Percentiles rank a stretch among this genome's conserved stretches.
Evolutionary conservation across 2,329 filamentous ascomycete genomes (phyloP).

Genomic region (Dothideomycetidae sp.): DNA sequence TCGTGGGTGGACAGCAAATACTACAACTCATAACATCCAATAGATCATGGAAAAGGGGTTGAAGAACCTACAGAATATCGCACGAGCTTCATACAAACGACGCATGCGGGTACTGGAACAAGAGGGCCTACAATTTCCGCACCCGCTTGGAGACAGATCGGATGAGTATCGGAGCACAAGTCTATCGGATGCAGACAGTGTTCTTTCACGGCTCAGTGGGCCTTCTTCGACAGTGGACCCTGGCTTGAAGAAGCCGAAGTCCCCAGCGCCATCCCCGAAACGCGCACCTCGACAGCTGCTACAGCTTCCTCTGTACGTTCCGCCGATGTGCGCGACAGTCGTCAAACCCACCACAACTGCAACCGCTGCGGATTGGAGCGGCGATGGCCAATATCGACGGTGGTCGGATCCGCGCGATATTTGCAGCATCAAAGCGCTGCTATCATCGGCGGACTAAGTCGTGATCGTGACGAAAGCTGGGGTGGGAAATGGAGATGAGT

Average conservation of each 20-base stretch:
- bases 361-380: no score
- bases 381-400: not conserved
- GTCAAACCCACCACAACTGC: not conserved
- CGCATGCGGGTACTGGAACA: slow-evolving; percentile 33
- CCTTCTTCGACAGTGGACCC: slow-evolving; percentile 5
- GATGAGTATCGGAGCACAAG: slow-evolving; percentile 58
- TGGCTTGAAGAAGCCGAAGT: slow-evolving; percentile 1
- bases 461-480: no score
- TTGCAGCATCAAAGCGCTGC: slow-evolving; percentile 22
- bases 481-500: no score
- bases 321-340: slow-evolving; percentile 13
- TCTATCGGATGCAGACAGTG: slow-evolving; percentile 35
- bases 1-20: slow-evolving; percentile 17
- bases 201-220: slow-evolving; percentile 14
- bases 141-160: slow-evolving; percentile 30
- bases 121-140: slow-evolving; percentile 15
- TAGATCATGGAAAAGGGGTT: slow-evolving; percentile 75
- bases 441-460: slow-evolving; percentile 12
- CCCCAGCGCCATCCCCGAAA: slow-evolving; percentile 5
- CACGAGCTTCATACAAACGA: slow-evolving; percentile 51
- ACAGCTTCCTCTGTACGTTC: slow-evolving; percentile 22
- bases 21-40: slow-evolving; percentile 9
- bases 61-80: slow-evolving; percentile 61
- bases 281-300: slow-evolving; percentile 20
- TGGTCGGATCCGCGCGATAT: slow-evolving; percentile 2